A percentile compares a stretch with the other conserved stretches of the same genome.
Evolutionary conservation across 2,329 filamentous ascomycete genomes (phyloP).

Genomic region (Colletotrichum euphorbiae): DNA sequence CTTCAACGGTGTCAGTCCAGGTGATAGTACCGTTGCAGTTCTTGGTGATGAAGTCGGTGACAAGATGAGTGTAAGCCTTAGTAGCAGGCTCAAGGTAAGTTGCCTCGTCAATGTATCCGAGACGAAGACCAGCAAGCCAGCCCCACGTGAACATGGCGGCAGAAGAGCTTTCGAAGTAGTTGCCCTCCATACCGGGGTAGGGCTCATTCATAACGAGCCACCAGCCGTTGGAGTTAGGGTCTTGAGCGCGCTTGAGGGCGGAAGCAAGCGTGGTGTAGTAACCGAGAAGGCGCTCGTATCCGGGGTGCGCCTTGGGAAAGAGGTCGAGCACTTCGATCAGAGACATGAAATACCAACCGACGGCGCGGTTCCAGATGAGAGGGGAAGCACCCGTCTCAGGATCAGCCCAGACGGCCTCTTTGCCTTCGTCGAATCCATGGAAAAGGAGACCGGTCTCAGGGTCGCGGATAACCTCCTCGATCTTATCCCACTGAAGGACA

Average conservation of each 20-base stretch:
- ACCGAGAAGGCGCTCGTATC: conserved; percentile 50
- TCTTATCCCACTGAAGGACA: conserved; percentile 57
- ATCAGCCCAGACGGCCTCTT: conserved; percentile 63
- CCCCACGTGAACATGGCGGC: conserved; percentile 69
- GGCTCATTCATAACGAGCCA: conserved; percentile 67
- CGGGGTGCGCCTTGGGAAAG: conserved; percentile 53
- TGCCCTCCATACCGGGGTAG: conserved; percentile 60
- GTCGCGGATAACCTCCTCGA: conserved; percentile 56
- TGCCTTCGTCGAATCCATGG: conserved; percentile 66
- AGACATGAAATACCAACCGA: conserved; percentile 66
- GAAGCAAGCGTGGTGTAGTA: conserved; percentile 56
- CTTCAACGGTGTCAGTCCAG: conserved; percentile 64
- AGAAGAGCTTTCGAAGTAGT: conserved; percentile 71
- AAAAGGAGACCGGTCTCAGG: conserved; percentile 57
- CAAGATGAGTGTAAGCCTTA: conserved; percentile 50
- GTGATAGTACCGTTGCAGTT: conserved; percentile 60
- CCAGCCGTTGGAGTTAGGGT: conserved; percentile 61
- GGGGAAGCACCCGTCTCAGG: conserved; percentile 61
- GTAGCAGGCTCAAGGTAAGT: conserved; percentile 43
- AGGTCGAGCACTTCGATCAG: conserved; percentile 62
- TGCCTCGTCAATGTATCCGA: conserved; percentile 45
- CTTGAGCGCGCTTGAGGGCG: conserved; percentile 56
- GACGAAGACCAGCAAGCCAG: conserved; percentile 56
- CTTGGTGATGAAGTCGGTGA: conserved; percentile 57
- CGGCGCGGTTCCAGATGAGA: conserved; percentile 62